A percentile compares a stretch with the other conserved stretches of the same genome.
phyloP scores from a whole-genome alignment of 192 early-diverging fungal species.

The Coemansia sp. region DNA sequence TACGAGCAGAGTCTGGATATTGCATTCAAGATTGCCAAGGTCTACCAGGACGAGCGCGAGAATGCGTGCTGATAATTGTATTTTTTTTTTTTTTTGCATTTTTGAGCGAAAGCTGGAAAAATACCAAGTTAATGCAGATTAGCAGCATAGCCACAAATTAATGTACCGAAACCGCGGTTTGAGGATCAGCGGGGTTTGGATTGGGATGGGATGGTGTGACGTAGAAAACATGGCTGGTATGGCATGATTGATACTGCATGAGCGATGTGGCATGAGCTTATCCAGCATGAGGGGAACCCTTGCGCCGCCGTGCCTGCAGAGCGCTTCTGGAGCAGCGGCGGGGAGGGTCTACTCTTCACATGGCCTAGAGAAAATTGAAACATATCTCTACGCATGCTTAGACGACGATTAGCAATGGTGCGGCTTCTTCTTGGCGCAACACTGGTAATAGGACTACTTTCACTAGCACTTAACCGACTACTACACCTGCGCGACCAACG shows the following conservation, averaged over 20 bases:
- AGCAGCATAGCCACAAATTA: background rate
- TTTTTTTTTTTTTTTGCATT: background rate
- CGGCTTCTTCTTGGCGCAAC: background rate
- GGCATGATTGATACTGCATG: too few species aligned
- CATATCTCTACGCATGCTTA: background rate
- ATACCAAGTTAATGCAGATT: too few species aligned
- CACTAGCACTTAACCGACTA: background rate
- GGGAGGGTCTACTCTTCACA: background rate
- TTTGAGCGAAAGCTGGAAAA: background rate
- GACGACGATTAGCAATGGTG: background rate
- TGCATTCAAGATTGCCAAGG: conserved; percentile 92
- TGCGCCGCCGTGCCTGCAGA: background rate
- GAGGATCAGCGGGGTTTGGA: background rate
- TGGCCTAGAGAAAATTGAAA: background rate
- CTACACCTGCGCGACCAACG: background rate
- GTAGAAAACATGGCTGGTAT: too few species aligned
- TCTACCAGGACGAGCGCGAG: conserved; percentile 66
- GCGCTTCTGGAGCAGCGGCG: background rate
- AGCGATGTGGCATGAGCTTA: background rate
- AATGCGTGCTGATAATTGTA: background rate
- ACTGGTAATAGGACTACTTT: background rate
- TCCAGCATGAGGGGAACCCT: background rate
- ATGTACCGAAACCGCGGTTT: background rate
- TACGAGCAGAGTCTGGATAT: conserved; percentile 97
- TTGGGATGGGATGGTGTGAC: background rate